Evolutionary conservation across 176 grass and related monocot species (phyloP), one percentile per base, ranked within the genome.

Genomic region (Avena sativa): DNA sequence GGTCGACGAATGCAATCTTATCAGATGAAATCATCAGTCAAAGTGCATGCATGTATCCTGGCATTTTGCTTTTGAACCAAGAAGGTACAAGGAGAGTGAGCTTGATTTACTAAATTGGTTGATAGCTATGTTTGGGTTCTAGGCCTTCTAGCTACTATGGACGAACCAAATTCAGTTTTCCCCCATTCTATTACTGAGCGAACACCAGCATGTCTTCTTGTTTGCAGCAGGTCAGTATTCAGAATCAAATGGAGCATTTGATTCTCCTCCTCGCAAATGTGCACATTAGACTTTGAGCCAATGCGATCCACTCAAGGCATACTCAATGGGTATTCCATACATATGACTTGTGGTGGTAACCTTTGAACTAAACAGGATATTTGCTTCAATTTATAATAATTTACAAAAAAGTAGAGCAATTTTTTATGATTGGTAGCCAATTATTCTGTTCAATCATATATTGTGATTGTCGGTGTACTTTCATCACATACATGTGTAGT

Each of bases 61-160:
- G 95, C 91, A 93, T 13, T 69, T 87, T 71, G 68, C 89, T 20
- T 93, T 93, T 3, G 91, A 98, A 77, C 87, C 86, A 11, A 87
- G 95, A 88, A 93, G 86, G 61, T 91, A 98, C 75, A 95, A 95
- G 20, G 80, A 89, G 20, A 87, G 86, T 25, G 93, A 92, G 25
- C 86, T 90, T 71, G 93, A 98, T 90, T 85, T 95, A 83, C 78
- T 95, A 50, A 91, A 98, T 88, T 95, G 95, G 95, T 85, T 98
- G 78, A 93, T 93, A 68, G 78, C 83, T 68, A 95, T 95, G 89
- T 98, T 98, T 91, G 95, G 91, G 20, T 95, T 98, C 91, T 93
- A 95, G 93, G 95, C 95, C 23, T 65, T 81, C 80, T 80, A 36
- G 28, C 59, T 64, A 72, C 74, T 65, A 16, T 53, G 57, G 40